Evolutionary conservation across 192 early-diverging fungal genomes (phyloP), one percentile per base, ranked within the genome.

Genomic region (Jimgerdemannia flammicorona): DNA sequence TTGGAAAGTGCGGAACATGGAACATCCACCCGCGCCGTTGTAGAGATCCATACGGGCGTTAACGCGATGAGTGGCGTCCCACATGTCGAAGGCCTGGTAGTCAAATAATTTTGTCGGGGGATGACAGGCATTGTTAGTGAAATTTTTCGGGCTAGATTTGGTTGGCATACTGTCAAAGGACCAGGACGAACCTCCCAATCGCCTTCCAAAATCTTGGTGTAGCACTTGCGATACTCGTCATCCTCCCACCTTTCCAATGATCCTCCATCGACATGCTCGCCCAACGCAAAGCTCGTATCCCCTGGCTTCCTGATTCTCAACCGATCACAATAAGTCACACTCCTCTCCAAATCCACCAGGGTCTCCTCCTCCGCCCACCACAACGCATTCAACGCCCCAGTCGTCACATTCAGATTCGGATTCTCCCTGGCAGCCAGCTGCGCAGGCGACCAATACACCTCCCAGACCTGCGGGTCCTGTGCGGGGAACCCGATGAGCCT

Each of bases 211-310:
- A 81, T 81, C 29, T 74, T 14, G 65, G 69, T 64, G 41, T 77
- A 81, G 20, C 76, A 71, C 63, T 64, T 69, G 54, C 75, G 72
- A 14, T 76, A 81, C 41, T 81, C 75, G n/a, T 72, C 72, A 72
- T 81, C 75, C n/a, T 78, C 70, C 80, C 80, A 80, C 18, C 80
- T 68, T 64, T 81, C 75, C 43, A 77, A 14, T 3, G 80, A 76
- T 9, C 75, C 75, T 42, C 75, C 66, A 42, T 81, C 75, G 40
- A 81, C 67, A 43, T 77, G 80, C 42, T 75, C 80, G 7, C 43
- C 44, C 10, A 81, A 69, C 49, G 71, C 69, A 67, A 80, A 80
- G 6, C 70, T 77, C 7, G 43, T 42, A 67, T 80, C 75, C 42
- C 72, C 72, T n/a, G 75, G 72, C 29, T 70, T 20, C 3, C 75